Evolutionary conservation across 306 rosid genomes (phyloP), one percentile per base, ranked within the genome.

Genomic region (Gastrolobium villosum): DNA sequence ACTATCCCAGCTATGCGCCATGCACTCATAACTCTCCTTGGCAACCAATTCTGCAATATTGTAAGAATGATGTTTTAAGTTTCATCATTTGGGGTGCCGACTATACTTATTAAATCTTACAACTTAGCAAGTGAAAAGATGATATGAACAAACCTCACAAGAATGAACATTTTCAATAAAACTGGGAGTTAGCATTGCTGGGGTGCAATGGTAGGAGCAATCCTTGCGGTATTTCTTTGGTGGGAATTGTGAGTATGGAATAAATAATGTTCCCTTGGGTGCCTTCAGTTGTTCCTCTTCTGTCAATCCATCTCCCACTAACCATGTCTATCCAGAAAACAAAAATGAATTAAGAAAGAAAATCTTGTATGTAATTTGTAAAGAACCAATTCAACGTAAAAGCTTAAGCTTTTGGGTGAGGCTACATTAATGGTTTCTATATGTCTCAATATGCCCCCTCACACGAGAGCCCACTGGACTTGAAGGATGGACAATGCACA

Each of bases 171-270:
- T 91, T 54, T 80, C 68, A 6, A 91, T 13, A 2, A 83, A 82
- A 3, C 3, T 3, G 6, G 96, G 93, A 76, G 70, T 63, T 0
- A 46, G 28, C 92, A 91, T 80, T 40, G 93, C 84, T 0, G 92
- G 96, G 0, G 93, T 86, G 74, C 2, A 64, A 20, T 82, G 78
- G 83, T 86, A 91, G 37, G 37, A 84, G 69, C 93, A 90, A 4
- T 90, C 96, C 64, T 80, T 43, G 31, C 92, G 84, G n/a, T 80
- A 6, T 68, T 66, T 62, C 36, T 80, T 89, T 2, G 84, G 90
- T 46, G 93, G 92, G 64, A 91, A 81, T 44, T 86, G 93, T 2
- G 93, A 89, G 74, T 81, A 87, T 3, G 93, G 91, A 64, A 89
- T 64, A 70, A 89, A 89, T 28, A 77, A 14, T 44, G 96, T 84